Evolutionary conservation across 176 grass and related monocot genomes (phyloP), one percentile per base, ranked within the genome.

Genomic region (Zoysia japonica): DNA sequence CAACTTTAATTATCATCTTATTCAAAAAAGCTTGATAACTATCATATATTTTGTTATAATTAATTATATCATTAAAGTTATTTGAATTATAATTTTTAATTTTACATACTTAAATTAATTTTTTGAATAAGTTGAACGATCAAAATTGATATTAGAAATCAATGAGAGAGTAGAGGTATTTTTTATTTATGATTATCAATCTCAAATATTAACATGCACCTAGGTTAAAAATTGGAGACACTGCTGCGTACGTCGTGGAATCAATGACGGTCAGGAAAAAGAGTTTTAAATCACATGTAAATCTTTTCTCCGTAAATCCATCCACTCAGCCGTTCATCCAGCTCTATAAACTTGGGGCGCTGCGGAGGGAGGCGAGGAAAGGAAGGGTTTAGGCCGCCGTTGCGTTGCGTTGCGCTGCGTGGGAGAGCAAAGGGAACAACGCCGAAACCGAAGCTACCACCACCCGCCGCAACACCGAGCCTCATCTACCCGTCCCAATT

Each of bases 341-440:
- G 85, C 60, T 88, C 83, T 89, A 89, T 78, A 85, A 85, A 47
- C 82, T 72, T 39, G 16, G 61, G 73, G 73, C 67, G 67, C 71
- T 40, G 72, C n/a, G 37, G 41, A 46, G 54, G 36, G 37, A n/a
- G 71, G 61, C 70, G 56, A 72, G 82, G 56, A 72, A 77, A 77
- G 78, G 73, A 89, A 86, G 83, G 87, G 83, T 89, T 89, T 85
- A 36, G 68, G 87, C 83, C 87, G 87, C 87, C 83, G 68, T 86
- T 79, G 13, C 5, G 36, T 42, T 42, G 40, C 28, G 28, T 28
- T 28, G 28, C 55, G 55, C 77, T 75, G 76, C 83, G 83, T 85
- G 47, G 82, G 77, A 65, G 82, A 78, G 73, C 82, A 57, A 71
- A 89, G 67, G 54, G 87, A 78, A 89, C 60, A 82, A 61, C 67